Percentiles rank a stretch among this genome's conserved stretches.
Evolutionary conservation across 1,284 basidiomycete species (phyloP).

Genomic region (Irpex sp.): DNA sequence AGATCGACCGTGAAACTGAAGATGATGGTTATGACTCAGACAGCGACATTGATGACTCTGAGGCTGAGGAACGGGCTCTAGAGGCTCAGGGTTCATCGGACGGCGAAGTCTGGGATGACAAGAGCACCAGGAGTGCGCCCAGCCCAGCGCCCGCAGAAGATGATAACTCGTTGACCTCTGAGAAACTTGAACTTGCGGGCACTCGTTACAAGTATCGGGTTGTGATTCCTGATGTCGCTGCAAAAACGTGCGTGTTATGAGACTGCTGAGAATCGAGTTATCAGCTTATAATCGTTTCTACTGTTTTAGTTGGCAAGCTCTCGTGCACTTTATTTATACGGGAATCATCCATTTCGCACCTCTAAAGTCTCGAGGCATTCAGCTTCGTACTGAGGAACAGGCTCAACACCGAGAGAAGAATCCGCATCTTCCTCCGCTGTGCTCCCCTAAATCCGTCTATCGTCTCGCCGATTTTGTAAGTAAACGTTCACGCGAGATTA

Average conservation of each 20-base stretch:
- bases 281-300: neutral
- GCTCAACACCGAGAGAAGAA: neutral
- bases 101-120: neutral
- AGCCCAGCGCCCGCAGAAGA: neutral
- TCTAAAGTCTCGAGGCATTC: constrained; percentile 7
- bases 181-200: neutral
- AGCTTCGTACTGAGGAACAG: neutral
- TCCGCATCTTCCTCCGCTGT: constrained; percentile 3
- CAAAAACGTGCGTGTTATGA: constrained; percentile 6
- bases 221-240: constrained; percentile 9
- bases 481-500: neutral
- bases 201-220: constrained; percentile 1
- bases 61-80: neutral
- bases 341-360: constrained; percentile 11
- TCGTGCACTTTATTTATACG: constrained; percentile 14
- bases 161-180: no score
- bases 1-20: constrained; percentile 4
- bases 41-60: constrained; percentile 13
- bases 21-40: constrained; percentile 9
- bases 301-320: constrained; percentile 9
- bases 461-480: constrained; percentile 13
- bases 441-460: constrained; percentile 16
- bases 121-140: neutral
- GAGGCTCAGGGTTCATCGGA: neutral
- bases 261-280: no score